Base-by-base conservation (phyloP, 352 stramenopile genomes). In the Pseudoperonospora humuli region DNA sequence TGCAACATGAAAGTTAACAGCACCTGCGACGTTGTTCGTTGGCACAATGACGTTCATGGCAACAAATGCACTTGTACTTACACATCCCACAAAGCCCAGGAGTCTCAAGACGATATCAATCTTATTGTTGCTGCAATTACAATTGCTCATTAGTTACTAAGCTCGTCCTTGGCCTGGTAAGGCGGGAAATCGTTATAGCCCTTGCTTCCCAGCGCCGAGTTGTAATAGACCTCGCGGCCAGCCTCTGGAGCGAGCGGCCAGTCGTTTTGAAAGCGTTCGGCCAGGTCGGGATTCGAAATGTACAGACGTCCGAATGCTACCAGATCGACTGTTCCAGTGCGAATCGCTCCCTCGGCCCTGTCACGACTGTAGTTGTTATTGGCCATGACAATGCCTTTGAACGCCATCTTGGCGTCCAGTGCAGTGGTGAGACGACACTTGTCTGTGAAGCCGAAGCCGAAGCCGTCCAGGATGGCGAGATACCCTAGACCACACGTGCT, bases 201-300 rank as follows among this genome's bases (percentile, higher is more conserved):
- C 14, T 52, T 57, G 0, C 41, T 23, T 1, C 23, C 29, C 0
- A 53, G 43, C 15, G 23, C 27, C 3, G 39, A 37, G 48, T 45
- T 35, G 39, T 41, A 56, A 20, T 50, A 56, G 19, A 39, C 27
- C 5, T 41, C 48, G 19, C 43, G 42, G 5, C 41, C 35, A 21
- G 36, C 42, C 28, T 47, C 43, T 9, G 39, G 26, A 5, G 47
- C 34, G 3, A 56, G 1, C 2, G 49, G 49, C 49, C 49, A 52
- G 28, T 52, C 35, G 20, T 57, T 46, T 17, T 47, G 15, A 24
- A 52, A 57, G 7, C 49, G 35, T n/a, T 71, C 43, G 1, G 48
- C 51, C 34, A 83, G 39, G 34, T 83, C 67, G 21, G 70, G 71
- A 45, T 80, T 83, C 3, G 61, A 46, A 14, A 84, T 82, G 60